Evolutionary conservation across 352 stramenopile genomes (phyloP), one percentile per base, ranked within the genome.

Genomic region (Pythium biforme): DNA sequence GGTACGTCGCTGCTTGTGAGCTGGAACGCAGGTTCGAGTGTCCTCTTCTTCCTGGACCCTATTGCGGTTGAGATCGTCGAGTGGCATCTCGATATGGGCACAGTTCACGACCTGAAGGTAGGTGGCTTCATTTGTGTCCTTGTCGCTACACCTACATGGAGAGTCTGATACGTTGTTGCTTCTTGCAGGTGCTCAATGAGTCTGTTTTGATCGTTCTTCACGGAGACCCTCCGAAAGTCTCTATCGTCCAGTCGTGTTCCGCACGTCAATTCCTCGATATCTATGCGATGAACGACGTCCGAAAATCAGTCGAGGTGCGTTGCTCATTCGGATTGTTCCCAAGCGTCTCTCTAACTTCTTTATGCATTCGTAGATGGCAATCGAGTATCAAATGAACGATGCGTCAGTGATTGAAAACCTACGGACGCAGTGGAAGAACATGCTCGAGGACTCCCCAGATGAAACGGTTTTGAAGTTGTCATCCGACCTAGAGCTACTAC

Each of bases 41-140:
- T 92, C 8, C 39, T 95, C 3, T 93, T 95, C 60, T 89, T 95
- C 47, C 58, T 95, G 19, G 85, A 95, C 37, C 87, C 87, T 3
- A 81, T 88, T 47, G 81, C 77, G 0, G 84, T 94, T 3, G 84
- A 95, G 66, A 90, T 95, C 33, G 81, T 93, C 7, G 87, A 95
- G 55, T 94, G 87, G 83, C 87, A 95, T 64, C 61, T 95, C 29
- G 87, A 95, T 69, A 72, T 95, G 41, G 87, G 87, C 17, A 79
- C 86, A 11, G 90, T 95, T 29, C 85, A 93, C 45, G 87, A 95
- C 56, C 66, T 94, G 22, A 92, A 93, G 77, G 86, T 62, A 29
- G 7, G 41, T 37, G 7, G n/a, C 31, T 40, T 22, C 15, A 4
- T 25, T 39, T 54, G 11, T 34, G 46, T 6, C 19, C 41, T 17